Conservation (phyloP, 2,329 filamentous ascomycete species). For the Metarhizium rileyi region DNA sequence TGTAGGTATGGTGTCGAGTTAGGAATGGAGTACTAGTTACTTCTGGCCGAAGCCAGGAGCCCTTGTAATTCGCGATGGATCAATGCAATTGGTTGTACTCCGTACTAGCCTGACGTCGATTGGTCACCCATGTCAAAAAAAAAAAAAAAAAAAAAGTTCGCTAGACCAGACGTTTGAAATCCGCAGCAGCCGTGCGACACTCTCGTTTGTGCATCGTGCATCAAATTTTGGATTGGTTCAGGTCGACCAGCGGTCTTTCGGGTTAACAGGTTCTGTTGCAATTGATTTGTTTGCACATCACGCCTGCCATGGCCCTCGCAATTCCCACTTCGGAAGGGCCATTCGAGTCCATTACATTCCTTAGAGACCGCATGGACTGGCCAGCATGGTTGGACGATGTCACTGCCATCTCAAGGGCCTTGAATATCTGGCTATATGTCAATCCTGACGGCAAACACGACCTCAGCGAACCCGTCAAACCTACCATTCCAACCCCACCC, state of each 20-base stretch:
- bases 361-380: slow-evolving; percentile 8
- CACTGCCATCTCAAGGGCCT: slow-evolving; percentile 1
- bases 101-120: no score
- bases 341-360: slow-evolving; percentile 3
- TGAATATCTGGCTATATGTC: slow-evolving; percentile 9
- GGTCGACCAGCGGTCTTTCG: neutral
- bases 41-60: no score
- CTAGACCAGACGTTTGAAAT: no score
- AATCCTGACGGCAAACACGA: slow-evolving; percentile 3
- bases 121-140: no score
- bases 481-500: slow-evolving; percentile 3
- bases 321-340: slow-evolving; percentile 1
- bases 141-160: no score
- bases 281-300: neutral
- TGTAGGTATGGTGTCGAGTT: no score
- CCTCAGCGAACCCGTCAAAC: slow-evolving; percentile 3
- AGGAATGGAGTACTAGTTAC: no score
- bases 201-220: no score
- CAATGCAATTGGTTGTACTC: no score
- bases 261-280: neutral
- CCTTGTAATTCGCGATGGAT: no score
- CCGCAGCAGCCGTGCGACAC: no score
- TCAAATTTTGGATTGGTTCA: neutral
- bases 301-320: slow-evolving; percentile 3
- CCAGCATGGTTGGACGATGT: slow-evolving; percentile 7